Evolutionary conservation across 73 alveolate species (phyloP).

Genomic region (Paramecium sonneborni): DNA sequence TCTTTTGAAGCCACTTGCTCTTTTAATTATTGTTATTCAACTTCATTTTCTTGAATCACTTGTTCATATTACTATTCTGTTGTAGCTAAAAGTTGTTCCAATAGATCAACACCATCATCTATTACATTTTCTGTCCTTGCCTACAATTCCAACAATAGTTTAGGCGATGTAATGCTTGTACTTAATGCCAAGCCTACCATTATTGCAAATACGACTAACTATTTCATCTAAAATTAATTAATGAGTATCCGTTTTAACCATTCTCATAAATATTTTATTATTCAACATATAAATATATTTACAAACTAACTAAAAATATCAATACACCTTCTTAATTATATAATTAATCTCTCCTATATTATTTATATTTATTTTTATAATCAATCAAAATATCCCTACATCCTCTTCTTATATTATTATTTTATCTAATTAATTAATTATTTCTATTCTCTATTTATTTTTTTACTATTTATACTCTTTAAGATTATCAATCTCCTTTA

Average conservation of each 20-base stretch:
- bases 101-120: conserved; percentile 28
- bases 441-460: no score
- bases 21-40: neutral
- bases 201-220: neutral
- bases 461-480: no score
- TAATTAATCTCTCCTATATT: neutral
- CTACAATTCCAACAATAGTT: conserved; percentile 5
- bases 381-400: neutral
- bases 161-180: neutral
- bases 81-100: neutral
- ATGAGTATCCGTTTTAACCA: neutral
- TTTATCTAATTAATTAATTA: no score
- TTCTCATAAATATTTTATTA: neutral
- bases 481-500: neutral
- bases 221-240: conserved; percentile 15
- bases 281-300: neutral
- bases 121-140: conserved; percentile 26
- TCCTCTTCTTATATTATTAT: neutral
- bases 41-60: neutral
- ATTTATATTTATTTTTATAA: neutral
- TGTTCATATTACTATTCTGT: neutral
- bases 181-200: neutral
- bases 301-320: neutral
- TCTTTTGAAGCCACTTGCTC: neutral
- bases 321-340: neutral